Percentiles rank a stretch among this genome's conserved stretches.
Evolutionary conservation across 1,284 basidiomycete species (phyloP).

Genomic region (Kalmanozyma brasiliensis): DNA sequence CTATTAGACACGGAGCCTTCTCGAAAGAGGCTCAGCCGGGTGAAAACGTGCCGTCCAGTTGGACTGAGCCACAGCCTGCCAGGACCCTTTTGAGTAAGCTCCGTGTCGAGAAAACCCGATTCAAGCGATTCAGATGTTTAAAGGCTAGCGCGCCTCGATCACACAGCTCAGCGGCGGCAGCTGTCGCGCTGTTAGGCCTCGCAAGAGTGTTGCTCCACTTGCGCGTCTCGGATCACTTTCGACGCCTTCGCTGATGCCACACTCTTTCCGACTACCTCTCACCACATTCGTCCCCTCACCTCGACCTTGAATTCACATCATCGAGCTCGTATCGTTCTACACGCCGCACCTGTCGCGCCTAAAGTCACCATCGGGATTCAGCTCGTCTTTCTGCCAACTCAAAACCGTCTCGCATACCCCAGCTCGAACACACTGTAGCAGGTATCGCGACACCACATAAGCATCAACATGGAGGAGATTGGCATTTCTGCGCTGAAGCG

Average conservation of each 20-base stretch:
- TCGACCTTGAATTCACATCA: background rate
- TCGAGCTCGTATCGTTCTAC: background rate
- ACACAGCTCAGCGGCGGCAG: constrained; percentile 11
- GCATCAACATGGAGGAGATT: constrained; percentile 67
- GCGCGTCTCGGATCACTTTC: constrained; percentile 34
- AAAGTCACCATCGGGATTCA: too few species aligned
- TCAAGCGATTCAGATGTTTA: constrained; percentile 9
- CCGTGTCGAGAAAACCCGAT: constrained; percentile 12
- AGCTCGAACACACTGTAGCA: too few species aligned
- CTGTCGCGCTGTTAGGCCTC: background rate
- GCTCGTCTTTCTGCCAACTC: too few species aligned
- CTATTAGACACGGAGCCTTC: constrained; percentile 16
- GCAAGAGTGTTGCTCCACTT: constrained; percentile 39
- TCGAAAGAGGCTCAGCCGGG: constrained; percentile 10
- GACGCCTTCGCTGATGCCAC: constrained; percentile 15
- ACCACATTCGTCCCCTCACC: too few species aligned
- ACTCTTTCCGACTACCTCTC: background rate
- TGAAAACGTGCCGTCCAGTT: constrained; percentile 38
- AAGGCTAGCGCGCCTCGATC: constrained; percentile 31
- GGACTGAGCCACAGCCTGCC: constrained; percentile 17
- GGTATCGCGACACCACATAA: too few species aligned
- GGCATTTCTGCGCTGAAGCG: constrained; percentile 56
- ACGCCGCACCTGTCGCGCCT: too few species aligned
- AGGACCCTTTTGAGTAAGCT: background rate
- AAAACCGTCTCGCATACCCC: too few species aligned